These are phyloP conservation scores for Rhizopus microsporus DNA, from an alignment of 371 early-diverging fungal species.

Conservation along the genomic window DNA sequence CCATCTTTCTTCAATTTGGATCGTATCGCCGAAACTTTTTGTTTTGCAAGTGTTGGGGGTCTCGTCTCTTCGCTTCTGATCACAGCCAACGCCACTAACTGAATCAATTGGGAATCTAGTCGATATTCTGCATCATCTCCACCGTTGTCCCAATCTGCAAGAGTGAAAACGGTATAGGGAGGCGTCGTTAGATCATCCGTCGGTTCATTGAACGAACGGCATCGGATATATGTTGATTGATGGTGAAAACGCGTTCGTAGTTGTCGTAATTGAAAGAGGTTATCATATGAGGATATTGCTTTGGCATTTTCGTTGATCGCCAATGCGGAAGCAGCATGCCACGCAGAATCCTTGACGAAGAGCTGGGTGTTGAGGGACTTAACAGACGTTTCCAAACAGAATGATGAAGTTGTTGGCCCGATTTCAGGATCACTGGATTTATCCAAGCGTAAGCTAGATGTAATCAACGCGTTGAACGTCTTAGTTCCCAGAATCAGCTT, in stretches of 20 bases:
- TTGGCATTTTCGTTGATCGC: not conserved
- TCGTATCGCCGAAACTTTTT: slow-evolving; percentile 2
- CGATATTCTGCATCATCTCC: slow-evolving; percentile 8
- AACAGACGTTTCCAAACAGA: slow-evolving; percentile 4
- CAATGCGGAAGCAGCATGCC: slow-evolving; percentile 5
- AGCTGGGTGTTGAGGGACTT: slow-evolving; percentile 3
- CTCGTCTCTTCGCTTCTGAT: slow-evolving; percentile 30
- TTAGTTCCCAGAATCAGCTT: slow-evolving; percentile 13
- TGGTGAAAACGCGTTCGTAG: slow-evolving; percentile 10
- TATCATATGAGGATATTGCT: slow-evolving; percentile 3
- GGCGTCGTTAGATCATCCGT: not conserved
- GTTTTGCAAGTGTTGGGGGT: slow-evolving; percentile 5
- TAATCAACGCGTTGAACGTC: slow-evolving; percentile 8
- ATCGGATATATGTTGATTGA: slow-evolving; percentile 6
- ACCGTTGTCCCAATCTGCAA: slow-evolving; percentile 13
- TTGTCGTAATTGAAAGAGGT: slow-evolving; percentile 5
- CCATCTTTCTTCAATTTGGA: slow-evolving; percentile 8
- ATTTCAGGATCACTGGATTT: not conserved
- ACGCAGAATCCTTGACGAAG: slow-evolving; percentile 7
- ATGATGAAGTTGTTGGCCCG: slow-evolving; percentile 4
- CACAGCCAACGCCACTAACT: not conserved
- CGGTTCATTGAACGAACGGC: slow-evolving; percentile 1
- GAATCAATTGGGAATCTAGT: slow-evolving; percentile 2
- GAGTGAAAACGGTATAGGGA: slow-evolving; percentile 12
- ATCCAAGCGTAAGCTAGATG: slow-evolving; percentile 13